A percentile compares a stretch with the other conserved stretches of the same genome.
phyloP scores from a whole-genome alignment of 495 filamentous ascomycete genomes.

The Neurospora sp. region DNA sequence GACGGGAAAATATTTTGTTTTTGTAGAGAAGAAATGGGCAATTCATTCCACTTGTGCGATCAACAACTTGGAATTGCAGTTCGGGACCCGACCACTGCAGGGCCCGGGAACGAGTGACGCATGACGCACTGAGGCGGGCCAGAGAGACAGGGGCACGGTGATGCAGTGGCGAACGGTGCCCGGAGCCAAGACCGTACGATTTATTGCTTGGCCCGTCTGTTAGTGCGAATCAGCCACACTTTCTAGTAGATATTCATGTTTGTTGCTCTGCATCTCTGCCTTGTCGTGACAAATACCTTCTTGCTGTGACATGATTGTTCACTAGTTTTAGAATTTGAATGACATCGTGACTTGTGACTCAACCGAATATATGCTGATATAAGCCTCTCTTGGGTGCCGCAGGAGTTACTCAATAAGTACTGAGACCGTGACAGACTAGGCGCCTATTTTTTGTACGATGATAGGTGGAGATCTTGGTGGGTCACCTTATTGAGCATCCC shows the following conservation, averaged over 20 bases:
- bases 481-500: not conserved
- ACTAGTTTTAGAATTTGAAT: not conserved
- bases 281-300: not conserved
- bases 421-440: not conserved
- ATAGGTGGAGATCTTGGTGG: not conserved
- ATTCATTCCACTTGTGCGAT: not conserved
- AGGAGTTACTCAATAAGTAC: not conserved
- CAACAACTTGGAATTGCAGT: not conserved
- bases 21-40: not conserved
- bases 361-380: not conserved
- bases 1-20: not conserved
- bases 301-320: not conserved
- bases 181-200: not conserved
- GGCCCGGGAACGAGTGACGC: not conserved
- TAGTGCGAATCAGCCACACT: not conserved
- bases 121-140: not conserved
- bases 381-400: not conserved
- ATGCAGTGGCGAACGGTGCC: not conserved
- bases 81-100: not conserved
- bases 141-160: not conserved
- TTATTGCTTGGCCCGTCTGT: not conserved
- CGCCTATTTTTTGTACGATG: not conserved
- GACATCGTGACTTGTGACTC: not conserved
- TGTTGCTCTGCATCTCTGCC: not conserved
- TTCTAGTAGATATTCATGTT: too few species aligned